These are phyloP conservation scores for Vigna mungo DNA, from an alignment of 306 rosid species.

Conservation along the genomic window DNA sequence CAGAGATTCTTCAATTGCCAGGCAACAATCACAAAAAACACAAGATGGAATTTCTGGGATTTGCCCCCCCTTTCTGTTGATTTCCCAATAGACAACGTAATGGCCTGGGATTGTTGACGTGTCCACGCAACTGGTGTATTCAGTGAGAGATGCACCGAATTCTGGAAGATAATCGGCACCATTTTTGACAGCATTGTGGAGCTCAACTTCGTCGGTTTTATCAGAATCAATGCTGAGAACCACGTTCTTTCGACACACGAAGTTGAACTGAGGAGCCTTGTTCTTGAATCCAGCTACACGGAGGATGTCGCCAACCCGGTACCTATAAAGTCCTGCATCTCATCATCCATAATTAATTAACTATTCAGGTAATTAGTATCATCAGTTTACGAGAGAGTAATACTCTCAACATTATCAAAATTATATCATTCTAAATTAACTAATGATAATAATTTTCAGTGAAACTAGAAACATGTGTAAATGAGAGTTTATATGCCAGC, in stretches of 20 bases:
- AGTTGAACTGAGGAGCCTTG: constrained; percentile 20
- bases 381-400: too few species aligned
- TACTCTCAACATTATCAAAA: too few species aligned
- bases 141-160: constrained; percentile 11
- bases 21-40: not conserved
- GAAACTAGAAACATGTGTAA: too few species aligned
- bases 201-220: constrained; percentile 27
- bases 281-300: constrained; percentile 12
- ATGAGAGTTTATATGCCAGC: too few species aligned
- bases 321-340: constrained; percentile 9
- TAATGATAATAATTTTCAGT: not conserved
- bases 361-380: too few species aligned
- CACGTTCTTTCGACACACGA: constrained; percentile 18
- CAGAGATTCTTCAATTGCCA: constrained; percentile 6
- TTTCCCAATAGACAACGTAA: constrained; percentile 7
- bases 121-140: not conserved
- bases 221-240: constrained; percentile 25
- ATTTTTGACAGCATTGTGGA: not conserved
- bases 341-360: not conserved
- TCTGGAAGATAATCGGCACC: not conserved
- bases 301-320: constrained; percentile 25
- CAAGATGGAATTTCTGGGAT: not conserved
- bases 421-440: too few species aligned
- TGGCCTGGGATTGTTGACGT: constrained; percentile 6
- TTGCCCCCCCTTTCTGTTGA: not conserved